Base-by-base conservation (phyloP, 2,329 filamentous ascomycete genomes). In the Sclerotinia spermophila region DNA sequence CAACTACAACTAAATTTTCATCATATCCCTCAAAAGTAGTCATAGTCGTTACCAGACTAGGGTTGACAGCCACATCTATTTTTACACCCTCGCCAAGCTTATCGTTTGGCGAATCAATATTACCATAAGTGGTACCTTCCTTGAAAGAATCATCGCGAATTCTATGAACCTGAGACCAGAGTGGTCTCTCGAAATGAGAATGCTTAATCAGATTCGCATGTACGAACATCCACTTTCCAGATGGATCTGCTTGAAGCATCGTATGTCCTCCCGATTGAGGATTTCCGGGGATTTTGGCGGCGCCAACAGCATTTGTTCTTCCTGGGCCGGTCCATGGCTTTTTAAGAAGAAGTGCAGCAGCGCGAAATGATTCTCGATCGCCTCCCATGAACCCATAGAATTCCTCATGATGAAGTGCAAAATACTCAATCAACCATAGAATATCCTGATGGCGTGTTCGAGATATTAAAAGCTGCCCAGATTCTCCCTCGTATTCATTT, bases 171-270 rank as follows among this genome's bases (percentile, higher is more conserved):
- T 67, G 51, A n/a, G 68, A 35, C 73, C 73, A 75, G 17, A 75
- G 59, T 7, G 73, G 73, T 21, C 56, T 61, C 1, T 17, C 1
- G 19, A 75, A 75, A 6, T 56, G 21, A 6, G 62, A 64, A 71
- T 75, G 72, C 44, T 75, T 75, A 5, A 75, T 72, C 69, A 75
- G 30, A 71, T 74, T 74, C 45, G 73, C 74, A 71, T 75, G 74
- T n/a, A 75, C 73, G 55, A 75, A 75, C 69, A 72, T 60, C 73
- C 73, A 74, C 40, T 66, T 69, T 35, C 74, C 74, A 21, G 72
- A 70, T 24, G 67, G 68, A 24, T 74, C 73, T 48, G 73, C 71
- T 27, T 75, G 74, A 15, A 74, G 68, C 73, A 75, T 74, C 0
- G 74, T 74, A 66, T 75, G 74, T n/a, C 74, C 74, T 33, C 74